Evolutionary conservation across 345 rosid species (phyloP).

Genomic region (Salix koriyanagi): DNA sequence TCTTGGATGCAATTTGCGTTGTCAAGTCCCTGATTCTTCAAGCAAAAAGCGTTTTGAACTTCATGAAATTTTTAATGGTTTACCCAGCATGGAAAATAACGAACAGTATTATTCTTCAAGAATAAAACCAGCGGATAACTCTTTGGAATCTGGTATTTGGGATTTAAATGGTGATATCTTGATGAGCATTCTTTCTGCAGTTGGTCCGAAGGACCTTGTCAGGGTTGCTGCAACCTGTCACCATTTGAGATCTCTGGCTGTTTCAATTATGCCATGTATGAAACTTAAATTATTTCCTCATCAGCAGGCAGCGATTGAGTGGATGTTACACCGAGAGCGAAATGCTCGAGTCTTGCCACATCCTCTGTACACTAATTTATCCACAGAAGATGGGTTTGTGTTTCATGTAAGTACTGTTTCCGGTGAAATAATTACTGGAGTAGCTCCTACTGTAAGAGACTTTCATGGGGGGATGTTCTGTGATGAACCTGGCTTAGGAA

Average conservation of each 20-base stretch:
- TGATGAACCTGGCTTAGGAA: constrained; percentile 98
- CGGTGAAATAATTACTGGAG: constrained; percentile 61
- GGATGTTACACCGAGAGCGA: constrained; percentile 92
- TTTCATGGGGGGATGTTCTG: constrained; percentile 96
- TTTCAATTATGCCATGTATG: constrained; percentile 71
- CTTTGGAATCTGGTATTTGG: constrained; percentile 57
- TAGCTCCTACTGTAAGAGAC: constrained; percentile 66
- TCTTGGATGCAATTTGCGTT: constrained; percentile 59
- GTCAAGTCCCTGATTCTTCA: constrained; percentile 43
- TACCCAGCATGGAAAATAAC: constrained; percentile 49
- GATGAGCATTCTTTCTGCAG: constrained; percentile 43
- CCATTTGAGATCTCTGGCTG: constrained; percentile 64
- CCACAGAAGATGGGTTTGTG: constrained; percentile 67
- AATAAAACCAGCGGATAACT: constrained; percentile 36
- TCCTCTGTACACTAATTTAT: constrained; percentile 60
- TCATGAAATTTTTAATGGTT: constrained; percentile 70
- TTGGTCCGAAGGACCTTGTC: constrained; percentile 61
- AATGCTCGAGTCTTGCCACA: constrained; percentile 54
- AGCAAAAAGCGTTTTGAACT: constrained; percentile 63
- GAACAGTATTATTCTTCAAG: constrained; percentile 41
- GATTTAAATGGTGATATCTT: constrained; percentile 67
- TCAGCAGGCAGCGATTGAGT: constrained; percentile 85
- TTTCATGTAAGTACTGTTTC: constrained; percentile 60
- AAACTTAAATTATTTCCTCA: constrained; percentile 88
- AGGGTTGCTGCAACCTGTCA: constrained; percentile 70